A percentile compares a stretch with the other conserved stretches of the same genome.
These are phyloP conservation scores for Aspergillus awamori DNA, from an alignment of 2,329 filamentous ascomycete species.

Conservation along the genomic window DNA sequence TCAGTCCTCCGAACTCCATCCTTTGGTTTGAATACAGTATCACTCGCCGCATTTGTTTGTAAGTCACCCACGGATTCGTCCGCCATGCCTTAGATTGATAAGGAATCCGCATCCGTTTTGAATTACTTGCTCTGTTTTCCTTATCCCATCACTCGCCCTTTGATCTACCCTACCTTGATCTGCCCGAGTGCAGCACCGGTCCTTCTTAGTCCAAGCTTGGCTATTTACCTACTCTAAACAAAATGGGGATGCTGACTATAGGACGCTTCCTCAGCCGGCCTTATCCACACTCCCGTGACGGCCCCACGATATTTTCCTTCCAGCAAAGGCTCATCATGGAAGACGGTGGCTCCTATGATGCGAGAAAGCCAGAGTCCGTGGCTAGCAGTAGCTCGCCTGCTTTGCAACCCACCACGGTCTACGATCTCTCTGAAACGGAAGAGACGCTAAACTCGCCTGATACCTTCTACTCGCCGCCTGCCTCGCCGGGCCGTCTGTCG, in stretches of 20 bases:
- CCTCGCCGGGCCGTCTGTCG: conserved; percentile 57
- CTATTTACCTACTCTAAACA: conserved; percentile 14
- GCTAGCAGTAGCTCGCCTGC: conserved; percentile 26
- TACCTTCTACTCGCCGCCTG: conserved; percentile 34
- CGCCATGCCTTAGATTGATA: conserved; percentile 13
- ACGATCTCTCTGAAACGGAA: conserved; percentile 34
- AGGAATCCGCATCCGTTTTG: conserved; percentile 9
- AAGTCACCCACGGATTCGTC: background rate
- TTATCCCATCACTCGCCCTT: background rate
- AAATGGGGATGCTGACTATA: conserved; percentile 44
- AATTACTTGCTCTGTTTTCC: background rate
- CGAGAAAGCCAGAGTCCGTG: conserved; percentile 27
- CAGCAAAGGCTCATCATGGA: conserved; percentile 43
- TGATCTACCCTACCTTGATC: background rate
- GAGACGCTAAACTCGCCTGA: conserved; percentile 30
- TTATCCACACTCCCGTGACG: conserved; percentile 37
- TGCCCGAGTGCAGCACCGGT: conserved; percentile 2
- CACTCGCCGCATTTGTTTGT: conserved; percentile 4
- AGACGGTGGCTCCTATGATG: conserved; percentile 24
- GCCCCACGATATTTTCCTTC: conserved; percentile 41
- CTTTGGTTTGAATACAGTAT: conserved; percentile 11
- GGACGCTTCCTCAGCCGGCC: conserved; percentile 41
- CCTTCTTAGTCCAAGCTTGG: background rate
- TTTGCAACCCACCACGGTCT: conserved; percentile 28
- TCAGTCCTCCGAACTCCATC: background rate